phyloP scores from a whole-genome alignment of 2,329 filamentous ascomycete species.

The Nemania sp. region DNA sequence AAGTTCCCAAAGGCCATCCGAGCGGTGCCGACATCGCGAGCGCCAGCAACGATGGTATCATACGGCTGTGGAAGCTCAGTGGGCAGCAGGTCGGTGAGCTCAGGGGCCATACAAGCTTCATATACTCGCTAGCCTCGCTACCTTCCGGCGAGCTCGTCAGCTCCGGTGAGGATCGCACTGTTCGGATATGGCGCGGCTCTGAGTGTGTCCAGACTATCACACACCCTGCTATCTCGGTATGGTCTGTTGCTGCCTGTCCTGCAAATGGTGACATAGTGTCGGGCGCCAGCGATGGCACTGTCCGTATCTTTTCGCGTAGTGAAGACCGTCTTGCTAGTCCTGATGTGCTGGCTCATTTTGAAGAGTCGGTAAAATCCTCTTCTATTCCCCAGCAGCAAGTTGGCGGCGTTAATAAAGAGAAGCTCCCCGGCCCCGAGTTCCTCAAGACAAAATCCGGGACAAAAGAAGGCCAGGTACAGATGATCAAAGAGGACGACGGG shows the following conservation, averaged over 20 bases:
- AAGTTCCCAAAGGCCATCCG: conserved; percentile 72
- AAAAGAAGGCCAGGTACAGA: conserved; percentile 95
- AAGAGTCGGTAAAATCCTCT: conserved; percentile 79
- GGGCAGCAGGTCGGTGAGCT: conserved; percentile 78
- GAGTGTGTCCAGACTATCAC: conserved; percentile 94
- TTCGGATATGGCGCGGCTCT: conserved; percentile 81
- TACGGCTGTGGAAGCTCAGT: conserved; percentile 83
- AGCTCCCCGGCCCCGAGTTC: conserved; percentile 86
- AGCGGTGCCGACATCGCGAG: conserved; percentile 92
- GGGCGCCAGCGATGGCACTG: conserved; percentile 84
- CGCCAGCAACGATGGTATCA: conserved; percentile 87
- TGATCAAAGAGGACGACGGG: conserved; percentile 82
- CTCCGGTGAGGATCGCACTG: conserved; percentile 90
- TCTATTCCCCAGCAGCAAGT: conserved; percentile 87
- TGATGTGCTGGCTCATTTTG: conserved; percentile 72
- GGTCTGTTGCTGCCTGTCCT: conserved; percentile 81
- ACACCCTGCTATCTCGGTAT: conserved; percentile 94
- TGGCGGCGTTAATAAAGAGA: conserved; percentile 85
- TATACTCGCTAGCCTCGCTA: conserved; percentile 79
- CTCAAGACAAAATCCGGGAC: conserved; percentile 79
- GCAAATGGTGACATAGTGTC: conserved; percentile 92
- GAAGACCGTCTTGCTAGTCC: conserved; percentile 69
- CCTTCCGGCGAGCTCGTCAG: conserved; percentile 88
- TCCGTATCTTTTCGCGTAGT: conserved; percentile 80
- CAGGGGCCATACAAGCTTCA: conserved; percentile 89